A percentile compares a stretch with the other conserved stretches of the same genome.
phyloP scores from a whole-genome alignment of 345 rosid species.

The Capsella bursapastoris region DNA sequence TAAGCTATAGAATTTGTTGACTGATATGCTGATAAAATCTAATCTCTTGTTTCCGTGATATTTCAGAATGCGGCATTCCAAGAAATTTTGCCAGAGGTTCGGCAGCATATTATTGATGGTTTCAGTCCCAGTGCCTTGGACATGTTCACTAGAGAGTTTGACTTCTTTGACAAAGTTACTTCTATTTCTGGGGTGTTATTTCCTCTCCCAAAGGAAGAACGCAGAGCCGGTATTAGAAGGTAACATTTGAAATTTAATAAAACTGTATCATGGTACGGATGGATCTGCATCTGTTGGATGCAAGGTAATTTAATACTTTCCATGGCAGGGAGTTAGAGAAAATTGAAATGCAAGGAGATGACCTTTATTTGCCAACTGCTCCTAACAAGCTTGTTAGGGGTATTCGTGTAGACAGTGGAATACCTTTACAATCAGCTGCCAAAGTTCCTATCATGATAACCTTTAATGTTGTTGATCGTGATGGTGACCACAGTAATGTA shows the following conservation, averaged over 20 bases:
- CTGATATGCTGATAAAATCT: constrained; percentile 1
- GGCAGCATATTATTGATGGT: constrained; percentile 84
- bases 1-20: constrained; percentile 22
- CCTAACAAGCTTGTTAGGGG: constrained; percentile 90
- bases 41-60: constrained; percentile 26
- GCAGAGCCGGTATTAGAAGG: constrained; percentile 95
- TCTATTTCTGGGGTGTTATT: constrained; percentile 83
- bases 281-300: constrained; percentile 21
- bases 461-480: constrained; percentile 88
- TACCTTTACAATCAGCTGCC: constrained; percentile 97
- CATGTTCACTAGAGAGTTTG: constrained; percentile 84
- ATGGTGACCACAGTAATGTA: constrained; percentile 63
- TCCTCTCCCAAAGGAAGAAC: constrained; percentile 93
- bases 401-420: constrained; percentile 90
- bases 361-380: constrained; percentile 96
- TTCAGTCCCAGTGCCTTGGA: constrained; percentile 79
- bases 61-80: constrained; percentile 85
- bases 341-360: constrained; percentile 85
- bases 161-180: constrained; percentile 94
- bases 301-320: constrained; percentile 36
- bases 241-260: constrained; percentile 40
- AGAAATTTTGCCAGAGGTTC: constrained; percentile 75
- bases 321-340: constrained; percentile 83
- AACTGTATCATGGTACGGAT: constrained; percentile 9
- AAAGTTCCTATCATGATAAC: constrained; percentile 97